A percentile compares a stretch with the other conserved stretches of the same genome.
These are phyloP conservation scores for Pseudogymnoascus sp. DNA, from an alignment of 2,329 filamentous ascomycete genomes.

Conservation along the genomic window DNA sequence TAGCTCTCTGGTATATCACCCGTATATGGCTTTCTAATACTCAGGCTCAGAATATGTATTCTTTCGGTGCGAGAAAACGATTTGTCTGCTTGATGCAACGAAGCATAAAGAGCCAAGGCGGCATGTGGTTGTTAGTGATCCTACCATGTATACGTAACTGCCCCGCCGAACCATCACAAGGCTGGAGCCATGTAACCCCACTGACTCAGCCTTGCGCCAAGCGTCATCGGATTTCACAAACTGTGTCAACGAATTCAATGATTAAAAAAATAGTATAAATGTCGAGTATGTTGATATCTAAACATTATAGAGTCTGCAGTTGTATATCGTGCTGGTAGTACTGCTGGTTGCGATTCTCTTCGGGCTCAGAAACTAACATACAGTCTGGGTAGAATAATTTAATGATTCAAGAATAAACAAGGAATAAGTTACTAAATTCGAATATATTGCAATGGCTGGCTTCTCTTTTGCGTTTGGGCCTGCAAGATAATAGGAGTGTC, in stretches of 20 bases:
- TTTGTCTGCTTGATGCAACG: background rate
- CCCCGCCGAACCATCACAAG: background rate
- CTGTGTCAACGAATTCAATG: background rate
- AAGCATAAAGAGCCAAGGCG: constrained; percentile 2
- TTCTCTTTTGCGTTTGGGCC: background rate
- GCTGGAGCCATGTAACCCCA: background rate
- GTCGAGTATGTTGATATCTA: background rate
- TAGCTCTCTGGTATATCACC: background rate
- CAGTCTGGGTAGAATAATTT: background rate
- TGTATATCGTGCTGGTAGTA: background rate
- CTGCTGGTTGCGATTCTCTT: background rate
- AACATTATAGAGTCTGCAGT: background rate
- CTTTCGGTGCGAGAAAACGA: background rate
- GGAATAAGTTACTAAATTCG: background rate
- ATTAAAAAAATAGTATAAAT: background rate
- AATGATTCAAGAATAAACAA: background rate
- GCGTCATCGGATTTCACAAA: background rate
- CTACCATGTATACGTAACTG: constrained; percentile 4
- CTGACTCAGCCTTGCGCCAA: constrained; percentile 2
- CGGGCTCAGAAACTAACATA: background rate
- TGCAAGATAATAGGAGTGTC: background rate
- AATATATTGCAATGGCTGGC: background rate
- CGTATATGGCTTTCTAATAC: background rate
- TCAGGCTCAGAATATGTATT: background rate
- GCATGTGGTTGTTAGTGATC: constrained; percentile 1